phyloP scores from a whole-genome alignment of 371 early-diverging fungal genomes.

The Mortierella sp. region DNA sequence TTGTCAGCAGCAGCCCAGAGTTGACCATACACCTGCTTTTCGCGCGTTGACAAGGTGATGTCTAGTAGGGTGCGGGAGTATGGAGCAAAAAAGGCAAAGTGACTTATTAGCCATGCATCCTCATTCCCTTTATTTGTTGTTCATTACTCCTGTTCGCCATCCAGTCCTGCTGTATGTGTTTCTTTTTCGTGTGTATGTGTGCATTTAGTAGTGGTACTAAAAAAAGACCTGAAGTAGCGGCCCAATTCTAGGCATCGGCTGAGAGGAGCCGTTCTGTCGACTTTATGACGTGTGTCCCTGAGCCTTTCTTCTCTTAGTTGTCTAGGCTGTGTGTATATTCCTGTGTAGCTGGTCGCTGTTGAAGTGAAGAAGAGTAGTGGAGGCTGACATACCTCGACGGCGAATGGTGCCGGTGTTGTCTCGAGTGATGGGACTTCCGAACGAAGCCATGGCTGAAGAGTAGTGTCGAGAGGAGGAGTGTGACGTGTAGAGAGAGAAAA shows the following conservation, averaged over 20 bases:
- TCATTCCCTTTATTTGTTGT: too few relatives aligned
- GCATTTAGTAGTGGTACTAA: too few relatives aligned
- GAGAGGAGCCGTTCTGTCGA: too few relatives aligned
- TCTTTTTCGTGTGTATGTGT: too few relatives aligned
- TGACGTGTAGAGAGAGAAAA: background rate
- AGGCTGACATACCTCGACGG: slow-evolving; percentile 39
- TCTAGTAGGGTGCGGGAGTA: slow-evolving; percentile 7
- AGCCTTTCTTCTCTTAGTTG: background rate
- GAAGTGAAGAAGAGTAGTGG: background rate
- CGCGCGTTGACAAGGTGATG: slow-evolving; percentile 70
- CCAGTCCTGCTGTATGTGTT: too few relatives aligned
- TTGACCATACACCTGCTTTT: slow-evolving; percentile 75
- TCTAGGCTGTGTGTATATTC: background rate
- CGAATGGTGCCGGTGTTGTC: slow-evolving; percentile 54
- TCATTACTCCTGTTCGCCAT: too few relatives aligned
- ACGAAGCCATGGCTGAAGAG: slow-evolving; percentile 27
- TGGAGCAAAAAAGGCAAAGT: too few relatives aligned
- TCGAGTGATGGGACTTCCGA: slow-evolving; percentile 51
- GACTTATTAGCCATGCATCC: background rate
- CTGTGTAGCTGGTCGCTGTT: background rate
- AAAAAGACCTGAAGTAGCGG: background rate
- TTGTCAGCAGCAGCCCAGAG: slow-evolving; percentile 80
- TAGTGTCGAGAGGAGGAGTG: background rate
- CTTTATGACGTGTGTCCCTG: background rate
- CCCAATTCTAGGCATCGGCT: too few relatives aligned